Percentiles rank a stretch among this genome's conserved stretches.
These are phyloP conservation scores for Tympanopsis confertula DNA, from an alignment of 2,329 filamentous ascomycete genomes.

Conservation along the genomic window DNA sequence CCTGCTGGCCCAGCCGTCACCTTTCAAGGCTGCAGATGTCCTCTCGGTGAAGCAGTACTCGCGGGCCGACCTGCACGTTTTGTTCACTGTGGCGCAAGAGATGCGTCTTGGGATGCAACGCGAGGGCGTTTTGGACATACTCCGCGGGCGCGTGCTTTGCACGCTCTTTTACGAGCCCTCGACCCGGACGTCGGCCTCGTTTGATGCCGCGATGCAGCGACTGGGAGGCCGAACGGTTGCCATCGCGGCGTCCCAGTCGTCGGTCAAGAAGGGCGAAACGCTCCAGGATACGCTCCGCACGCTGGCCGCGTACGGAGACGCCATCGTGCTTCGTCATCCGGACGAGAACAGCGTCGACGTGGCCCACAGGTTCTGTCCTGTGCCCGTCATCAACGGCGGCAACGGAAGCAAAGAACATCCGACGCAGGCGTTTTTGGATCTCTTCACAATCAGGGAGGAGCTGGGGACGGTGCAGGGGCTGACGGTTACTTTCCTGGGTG, in stretches of 20 bases:
- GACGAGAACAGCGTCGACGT: conserved; percentile 69
- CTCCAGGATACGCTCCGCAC: conserved; percentile 93
- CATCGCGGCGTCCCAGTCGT: conserved; percentile 73
- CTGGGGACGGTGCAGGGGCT: conserved; percentile 88
- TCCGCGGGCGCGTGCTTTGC: conserved; percentile 76
- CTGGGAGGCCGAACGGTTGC: conserved; percentile 78
- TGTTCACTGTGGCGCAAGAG: conserved; percentile 94
- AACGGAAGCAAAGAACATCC: conserved; percentile 95
- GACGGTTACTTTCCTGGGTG: conserved; percentile 90
- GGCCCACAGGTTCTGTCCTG: conserved; percentile 75
- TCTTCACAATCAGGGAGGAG: conserved; percentile 97
- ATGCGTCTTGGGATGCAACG: conserved; percentile 93
- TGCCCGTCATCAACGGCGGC: conserved; percentile 92
- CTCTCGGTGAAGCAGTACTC: conserved; percentile 85
- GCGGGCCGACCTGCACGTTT: conserved; percentile 77
- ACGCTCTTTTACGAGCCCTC: conserved; percentile 98
- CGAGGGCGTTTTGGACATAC: conserved; percentile 75
- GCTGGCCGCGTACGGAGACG: conserved; percentile 85
- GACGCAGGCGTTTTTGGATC: conserved; percentile 91
- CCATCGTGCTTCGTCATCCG: conserved; percentile 89
- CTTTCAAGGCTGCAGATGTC: conserved; percentile 83
- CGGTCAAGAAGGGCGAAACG: conserved; percentile 85
- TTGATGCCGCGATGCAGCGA: conserved; percentile 96
- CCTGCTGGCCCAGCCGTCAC: conserved; percentile 62
- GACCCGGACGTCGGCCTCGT: conserved; percentile 86